Conservation (phyloP, 805 yeast species). For the Blastobotrys mokoenaii region DNA sequence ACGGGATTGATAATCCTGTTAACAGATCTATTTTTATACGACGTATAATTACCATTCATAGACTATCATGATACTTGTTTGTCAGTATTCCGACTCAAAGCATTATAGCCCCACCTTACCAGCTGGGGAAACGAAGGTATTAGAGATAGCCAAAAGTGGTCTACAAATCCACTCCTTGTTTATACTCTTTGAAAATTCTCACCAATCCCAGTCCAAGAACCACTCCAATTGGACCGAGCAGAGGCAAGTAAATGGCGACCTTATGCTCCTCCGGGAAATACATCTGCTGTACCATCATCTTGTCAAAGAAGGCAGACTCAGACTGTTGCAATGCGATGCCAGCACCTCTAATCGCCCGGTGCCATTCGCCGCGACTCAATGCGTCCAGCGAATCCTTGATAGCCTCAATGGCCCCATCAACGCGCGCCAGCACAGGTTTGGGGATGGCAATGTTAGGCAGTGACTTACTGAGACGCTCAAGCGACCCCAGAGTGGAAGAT, state of each 20-base stretch:
- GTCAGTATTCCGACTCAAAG: no score
- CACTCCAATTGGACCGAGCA: slow-evolving; percentile 75
- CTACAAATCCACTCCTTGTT: no score
- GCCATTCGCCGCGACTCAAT: slow-evolving; percentile 30
- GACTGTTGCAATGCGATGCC: slow-evolving; percentile 54
- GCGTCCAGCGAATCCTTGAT: slow-evolving; percentile 33
- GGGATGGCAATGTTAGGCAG: slow-evolving; percentile 82
- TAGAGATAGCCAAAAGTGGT: no score
- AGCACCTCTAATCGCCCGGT: slow-evolving; percentile 32
- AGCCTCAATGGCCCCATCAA: slow-evolving; percentile 40
- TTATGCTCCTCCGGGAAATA: slow-evolving; percentile 95
- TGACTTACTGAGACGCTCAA: slow-evolving; percentile 57
- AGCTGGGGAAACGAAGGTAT: no score
- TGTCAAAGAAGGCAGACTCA: slow-evolving; percentile 78
- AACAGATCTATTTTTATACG: no score
- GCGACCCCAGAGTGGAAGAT: slow-evolving; percentile 61
- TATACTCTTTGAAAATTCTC: slow-evolving; percentile 22
- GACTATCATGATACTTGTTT: no score
- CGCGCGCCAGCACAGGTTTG: slow-evolving; percentile 52
- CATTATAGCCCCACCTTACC: no score
- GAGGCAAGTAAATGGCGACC: slow-evolving; percentile 85
- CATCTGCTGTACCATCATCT: slow-evolving; percentile 90
- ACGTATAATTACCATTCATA: no score
- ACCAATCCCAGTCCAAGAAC: slow-evolving; percentile 36
- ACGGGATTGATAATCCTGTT: no score